Evolutionary conservation across 345 rosid genomes (phyloP), one percentile per base, ranked within the genome.

Genomic region (Arabidopsis suecica): DNA sequence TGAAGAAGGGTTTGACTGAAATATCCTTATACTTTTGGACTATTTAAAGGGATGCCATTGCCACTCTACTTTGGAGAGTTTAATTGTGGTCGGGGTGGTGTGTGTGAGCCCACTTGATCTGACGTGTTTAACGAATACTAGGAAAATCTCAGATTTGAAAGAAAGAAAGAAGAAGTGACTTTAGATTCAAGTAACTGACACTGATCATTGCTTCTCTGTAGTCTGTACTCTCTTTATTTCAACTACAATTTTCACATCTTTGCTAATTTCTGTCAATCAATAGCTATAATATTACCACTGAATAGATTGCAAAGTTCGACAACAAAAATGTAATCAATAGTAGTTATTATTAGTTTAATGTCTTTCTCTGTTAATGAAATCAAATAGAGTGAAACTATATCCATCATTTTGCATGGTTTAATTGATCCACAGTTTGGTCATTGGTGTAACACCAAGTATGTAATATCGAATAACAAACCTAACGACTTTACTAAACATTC

Each of bases 1-100:
- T 20, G 45, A 37, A 61, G 32, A 28, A 28, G 3, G 30, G 30
- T 28, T 28, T 69, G 53, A 82, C 86, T 14, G 50, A 55, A 67
- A 57, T 78, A 84, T 82, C 84, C 77, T 82, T 68, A 7, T 44
- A 71, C 75, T 79, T 85, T 81, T 44, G 23, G 70, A 56, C 55
- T 68, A 82, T 78, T 83, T 78, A 80, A 77, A 76, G 74, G 6
- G 41, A 34, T 68, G 78, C 83, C 86, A 83, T 9, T 68, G 78
- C 84, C 86, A 83, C 13, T 63, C 73, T 40, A 61, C 85, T 81
- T 79, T 82, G 80, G 54, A 73, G 76, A 50, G 38, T 71, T 75
- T 51, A 32, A 57, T 9, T 30, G 57, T 76, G 63, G 63, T 45
- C 71, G 69, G 76, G 76, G 6, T 70, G 55, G 61, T 71, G 56